phyloP scores from a whole-genome alignment of 768 basidiomycete species.

The Fibroporia radiculosa region DNA sequence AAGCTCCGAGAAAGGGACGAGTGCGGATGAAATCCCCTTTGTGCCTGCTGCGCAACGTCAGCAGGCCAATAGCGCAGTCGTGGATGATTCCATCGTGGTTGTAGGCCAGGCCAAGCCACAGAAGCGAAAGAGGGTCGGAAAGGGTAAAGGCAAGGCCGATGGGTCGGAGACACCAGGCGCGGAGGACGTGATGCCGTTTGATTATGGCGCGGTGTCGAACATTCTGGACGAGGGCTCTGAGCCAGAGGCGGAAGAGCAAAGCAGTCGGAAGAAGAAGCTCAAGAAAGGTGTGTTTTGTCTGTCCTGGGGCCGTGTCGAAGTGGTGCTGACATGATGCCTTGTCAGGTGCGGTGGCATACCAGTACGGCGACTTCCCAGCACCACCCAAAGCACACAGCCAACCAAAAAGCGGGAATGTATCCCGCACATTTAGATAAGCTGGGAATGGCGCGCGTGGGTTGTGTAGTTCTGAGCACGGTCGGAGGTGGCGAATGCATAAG shows the following conservation, averaged over 20 bases:
- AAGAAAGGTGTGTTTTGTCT: constrained; percentile 19
- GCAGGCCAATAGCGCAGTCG: constrained; percentile 20
- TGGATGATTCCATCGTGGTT: constrained; percentile 62
- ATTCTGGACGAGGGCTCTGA: constrained; percentile 31
- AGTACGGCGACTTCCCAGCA: constrained; percentile 24
- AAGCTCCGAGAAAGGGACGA: constrained; percentile 22
- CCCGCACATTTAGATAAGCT: constrained; percentile 21
- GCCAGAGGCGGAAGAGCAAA: constrained; percentile 17
- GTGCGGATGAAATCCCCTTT: constrained; percentile 69
- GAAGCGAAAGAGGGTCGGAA: constrained; percentile 50
- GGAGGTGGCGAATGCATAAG: too few relatives aligned
- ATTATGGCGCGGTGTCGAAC: constrained; percentile 33
- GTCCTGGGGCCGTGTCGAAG: neutral
- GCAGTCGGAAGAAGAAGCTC: constrained; percentile 38
- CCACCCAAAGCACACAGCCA: constrained; percentile 26
- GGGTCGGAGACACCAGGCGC: constrained; percentile 14
- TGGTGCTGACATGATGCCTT: neutral
- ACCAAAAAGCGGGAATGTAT: constrained; percentile 26
- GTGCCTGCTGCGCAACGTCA: constrained; percentile 59
- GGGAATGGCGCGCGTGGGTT: neutral
- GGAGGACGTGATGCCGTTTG: constrained; percentile 22
- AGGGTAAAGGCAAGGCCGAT: constrained; percentile 5
- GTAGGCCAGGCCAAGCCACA: constrained; percentile 59
- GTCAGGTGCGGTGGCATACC: constrained; percentile 9
- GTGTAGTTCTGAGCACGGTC: too few relatives aligned